Evolutionary conservation across 2,329 filamentous ascomycete genomes (phyloP), one percentile per base, ranked within the genome.

Genomic region (Bipolaris bicolor): DNA sequence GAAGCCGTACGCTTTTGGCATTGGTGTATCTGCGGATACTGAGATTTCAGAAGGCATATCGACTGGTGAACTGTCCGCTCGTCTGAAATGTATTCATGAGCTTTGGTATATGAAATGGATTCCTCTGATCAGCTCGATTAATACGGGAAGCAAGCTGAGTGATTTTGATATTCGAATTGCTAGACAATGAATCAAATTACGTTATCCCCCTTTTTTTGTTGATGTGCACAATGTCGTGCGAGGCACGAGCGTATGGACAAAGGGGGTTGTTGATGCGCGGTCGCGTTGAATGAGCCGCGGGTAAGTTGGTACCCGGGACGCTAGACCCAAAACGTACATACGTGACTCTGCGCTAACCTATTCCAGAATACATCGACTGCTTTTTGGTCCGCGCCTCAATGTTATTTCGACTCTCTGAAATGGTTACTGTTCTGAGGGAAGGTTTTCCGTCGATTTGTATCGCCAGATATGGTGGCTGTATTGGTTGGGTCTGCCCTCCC

Each of bases 1-100:
- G 44, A 75, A 75, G 13, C 67, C 63, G 51, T 76, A 75, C 41
- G 64, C 69, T 39, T 66, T 62, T 0, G 70, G 72, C 61, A 75
- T 68, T 6, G 66, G 57, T 5, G 55, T 55, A 9, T 24, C 61
- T 1, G 65, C 46, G 13, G 44, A 45, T 7, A 75, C 71, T 16
- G 55, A 67, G 10, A 67, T 49, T 57, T 74, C 71, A 41, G 29
- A 16, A 29, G 41, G 64, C 59, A 64, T 65, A 10, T 26, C 16
- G 26, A 33, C 3, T 2, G 18, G 26, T 31, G 7, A 26, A 22
- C 3, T 7, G n/a, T 10, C 1, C 40, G 20, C 15, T 24, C 1
- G 7, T 37, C 4, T 26, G 10, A 10, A 26, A 9, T 22, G 24
- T 22, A 36, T 33, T 18, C 15, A n/a, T 1, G 37, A 54, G 44